phyloP scores from a whole-genome alignment of 2,329 filamentous ascomycete genomes.

The Colletotrichum sansevieriae region DNA sequence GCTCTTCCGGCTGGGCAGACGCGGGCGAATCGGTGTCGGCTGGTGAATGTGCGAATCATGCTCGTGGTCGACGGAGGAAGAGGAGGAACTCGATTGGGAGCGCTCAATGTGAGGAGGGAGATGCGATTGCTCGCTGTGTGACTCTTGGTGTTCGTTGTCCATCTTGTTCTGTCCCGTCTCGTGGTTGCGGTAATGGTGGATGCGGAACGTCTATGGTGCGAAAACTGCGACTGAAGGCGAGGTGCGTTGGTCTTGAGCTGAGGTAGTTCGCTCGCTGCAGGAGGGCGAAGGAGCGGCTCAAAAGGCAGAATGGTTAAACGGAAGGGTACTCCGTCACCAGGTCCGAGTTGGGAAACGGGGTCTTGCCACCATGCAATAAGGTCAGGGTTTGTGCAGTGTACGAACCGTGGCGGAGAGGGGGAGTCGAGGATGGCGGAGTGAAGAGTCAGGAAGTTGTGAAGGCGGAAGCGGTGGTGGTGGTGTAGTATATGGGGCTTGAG shows the following conservation, averaged over 20 bases:
- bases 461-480: constrained; percentile 30
- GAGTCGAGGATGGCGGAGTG: constrained; percentile 31
- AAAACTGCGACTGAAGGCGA: neutral
- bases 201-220: neutral
- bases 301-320: constrained; percentile 34
- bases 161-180: constrained; percentile 31
- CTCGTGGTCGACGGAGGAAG: constrained; percentile 48
- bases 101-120: constrained; percentile 52
- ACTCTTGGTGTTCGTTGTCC: constrained; percentile 44
- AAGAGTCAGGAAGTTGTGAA: constrained; percentile 38
- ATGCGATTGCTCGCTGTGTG: constrained; percentile 43
- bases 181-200: neutral
- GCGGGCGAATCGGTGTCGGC: constrained; percentile 71
- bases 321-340: constrained; percentile 39
- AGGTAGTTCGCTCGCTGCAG: neutral
- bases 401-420: constrained; percentile 37
- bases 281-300: constrained; percentile 28
- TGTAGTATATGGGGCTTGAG: constrained; percentile 33
- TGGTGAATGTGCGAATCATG: constrained; percentile 60
- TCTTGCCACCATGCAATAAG: constrained; percentile 40
- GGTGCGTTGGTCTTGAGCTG: neutral
- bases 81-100: constrained; percentile 51
- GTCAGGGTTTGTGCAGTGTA: constrained; percentile 34
- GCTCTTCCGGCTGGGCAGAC: constrained; percentile 79
- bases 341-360: constrained; percentile 39